Evolutionary conservation across 2,329 filamentous ascomycete genomes (phyloP), one percentile per base, ranked within the genome.

Genomic region (Triangularia setosa): DNA sequence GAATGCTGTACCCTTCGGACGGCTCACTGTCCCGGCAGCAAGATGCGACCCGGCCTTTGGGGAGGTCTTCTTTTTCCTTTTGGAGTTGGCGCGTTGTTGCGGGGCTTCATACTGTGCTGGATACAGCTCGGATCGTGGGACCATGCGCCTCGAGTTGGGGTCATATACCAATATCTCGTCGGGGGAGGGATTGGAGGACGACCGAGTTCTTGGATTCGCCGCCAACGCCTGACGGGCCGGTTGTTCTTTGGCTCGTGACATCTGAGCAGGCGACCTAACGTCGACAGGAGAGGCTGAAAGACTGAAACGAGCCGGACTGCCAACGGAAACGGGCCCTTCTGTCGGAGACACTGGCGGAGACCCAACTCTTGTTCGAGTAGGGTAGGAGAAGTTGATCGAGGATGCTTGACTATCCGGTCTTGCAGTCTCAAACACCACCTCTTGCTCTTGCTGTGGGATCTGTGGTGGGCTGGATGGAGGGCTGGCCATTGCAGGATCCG

Each of bases 141-240:
- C 79, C 80, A 88, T 87, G 65, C 87, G 83, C 68, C 87, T 81
- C 16, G 87, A 87, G 69, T 89, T 88, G n/a, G 86, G 80, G 67
- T 89, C 87, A 70, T 87, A 87, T 56, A 90, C 83, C 73, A 90
- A 69, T 30, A 77, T 73, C 68, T 81, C 71, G 52, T 80, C 77
- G 52, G 78, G 72, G 5, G 67, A 62, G 1, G 68, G 40, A 48
- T 48, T 62, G 3, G 76, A 73, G 11, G 68, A 65, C 18, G 71
- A 68, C 63, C 68, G 69, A 9, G 69, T 69, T 9, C 65, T 70
- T 8, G 69, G 67, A 3, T 67, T 67, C 0, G 75, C 25, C 70
- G 33, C 58, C 18, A 58, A 35, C 6, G 53, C 6, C 9, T 65
- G 63, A 11, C 40, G 54, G 18, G 54, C 64, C 5, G 61, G 24